A percentile compares a stretch with the other conserved stretches of the same genome.
Conservation (phyloP, 2,329 filamentous ascomycete genomes). For the Pestalotiopsis sp. region DNA sequence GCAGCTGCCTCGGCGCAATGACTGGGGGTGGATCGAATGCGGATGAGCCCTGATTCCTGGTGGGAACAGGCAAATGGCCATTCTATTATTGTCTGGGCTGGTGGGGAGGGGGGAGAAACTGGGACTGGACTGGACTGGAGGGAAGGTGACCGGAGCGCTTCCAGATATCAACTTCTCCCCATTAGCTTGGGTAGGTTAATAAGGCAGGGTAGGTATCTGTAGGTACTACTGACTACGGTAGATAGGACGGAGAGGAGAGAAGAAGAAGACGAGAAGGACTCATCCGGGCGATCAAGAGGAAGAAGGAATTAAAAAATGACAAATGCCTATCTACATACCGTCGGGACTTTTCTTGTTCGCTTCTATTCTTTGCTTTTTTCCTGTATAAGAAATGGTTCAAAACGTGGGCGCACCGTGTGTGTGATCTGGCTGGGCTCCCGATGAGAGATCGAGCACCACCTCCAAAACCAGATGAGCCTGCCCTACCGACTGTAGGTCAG, state of each 20-base stretch:
- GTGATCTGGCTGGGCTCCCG: background rate
- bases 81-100: background rate
- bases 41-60: background rate
- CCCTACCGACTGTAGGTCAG: too few species aligned
- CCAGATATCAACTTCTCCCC: background rate
- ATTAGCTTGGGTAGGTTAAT: background rate
- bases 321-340: background rate
- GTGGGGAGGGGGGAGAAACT: background rate
- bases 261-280: background rate
- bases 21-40: background rate
- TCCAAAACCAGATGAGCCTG: background rate
- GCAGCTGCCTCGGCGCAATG: slow-evolving; percentile 7
- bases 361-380: background rate
- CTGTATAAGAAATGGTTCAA: background rate
- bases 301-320: background rate
- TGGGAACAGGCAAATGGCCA: background rate
- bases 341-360: background rate
- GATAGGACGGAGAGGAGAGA: background rate
- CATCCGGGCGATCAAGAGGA: too few species aligned
- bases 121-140: background rate
- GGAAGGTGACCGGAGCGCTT: background rate
- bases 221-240: background rate
- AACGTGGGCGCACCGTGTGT: background rate
- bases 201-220: background rate
- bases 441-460: background rate